Evolutionary conservation across 495 filamentous ascomycete genomes (phyloP), one percentile per base, ranked within the genome.

Genomic region (Hyaloscypha finlandica): DNA sequence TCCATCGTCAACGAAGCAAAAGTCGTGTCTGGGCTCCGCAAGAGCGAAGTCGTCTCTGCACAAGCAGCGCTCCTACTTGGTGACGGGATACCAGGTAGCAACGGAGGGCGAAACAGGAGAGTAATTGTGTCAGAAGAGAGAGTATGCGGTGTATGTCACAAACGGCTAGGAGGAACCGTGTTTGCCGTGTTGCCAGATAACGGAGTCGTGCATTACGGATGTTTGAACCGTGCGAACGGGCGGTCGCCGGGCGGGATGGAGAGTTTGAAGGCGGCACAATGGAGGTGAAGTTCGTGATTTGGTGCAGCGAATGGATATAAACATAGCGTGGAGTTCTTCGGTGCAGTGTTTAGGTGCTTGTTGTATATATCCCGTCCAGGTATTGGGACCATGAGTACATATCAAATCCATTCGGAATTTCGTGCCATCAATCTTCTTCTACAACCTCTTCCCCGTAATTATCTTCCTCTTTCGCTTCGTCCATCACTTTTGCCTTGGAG

Each of bases 91-190:
- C 79, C 82, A 11, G 77, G 79, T 9, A 87, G 86, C 0, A 80
- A 80, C 31, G 83, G 81, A 19, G 86, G 85, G 5, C 80, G 88
- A 68, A 92, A 90, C 71, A 81, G 90, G 64, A 81, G 89, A 68
- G 92, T 96, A 35, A 85, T 92, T 8, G 86, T 99, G 65, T 83
- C 81, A 2, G 94, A 99, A 71, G 93, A 97, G 69, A 83, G 91
- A 65, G 89, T 95, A 29, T 99, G 95, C 75, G 88, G 90, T 12
- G 90, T 95, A 45, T 99, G 95, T 75, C 89, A 96, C 76, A 97
- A 97, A 80, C 80, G 95, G 64, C 84, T 99, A 68, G 95, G 96
- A 8, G 88, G 91, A 16, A 95, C 90, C 77, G 95, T 96, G 22
- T 90, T 98, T 58, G 80, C 81, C 2, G 82, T 83, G 2, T 51